Conservation (phyloP, 305 asterid genomes). For the Stenogyne calaminthoides region DNA sequence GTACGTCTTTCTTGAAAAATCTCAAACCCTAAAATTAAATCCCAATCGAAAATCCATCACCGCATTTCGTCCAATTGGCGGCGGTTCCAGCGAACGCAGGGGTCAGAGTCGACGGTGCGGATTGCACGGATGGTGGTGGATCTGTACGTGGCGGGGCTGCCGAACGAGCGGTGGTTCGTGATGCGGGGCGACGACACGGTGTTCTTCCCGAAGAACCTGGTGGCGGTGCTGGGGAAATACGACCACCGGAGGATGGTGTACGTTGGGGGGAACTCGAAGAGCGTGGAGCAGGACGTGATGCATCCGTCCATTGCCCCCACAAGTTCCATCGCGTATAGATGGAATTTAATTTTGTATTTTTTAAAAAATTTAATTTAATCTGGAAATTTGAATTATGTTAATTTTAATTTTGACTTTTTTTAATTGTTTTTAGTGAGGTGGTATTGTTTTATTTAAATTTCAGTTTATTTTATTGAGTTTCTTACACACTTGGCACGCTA, state of each 20-base stretch:
- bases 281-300: conserved; percentile 75
- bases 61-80: conserved; percentile 74
- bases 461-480: too few species aligned
- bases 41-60: conserved; percentile 38
- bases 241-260: conserved; percentile 76
- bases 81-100: conserved; percentile 41
- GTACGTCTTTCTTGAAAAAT: conserved; percentile 61
- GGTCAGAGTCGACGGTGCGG: conserved; percentile 67
- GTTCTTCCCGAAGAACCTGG: conserved; percentile 70
- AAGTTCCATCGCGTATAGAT: conserved; percentile 70
- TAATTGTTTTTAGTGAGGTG: too few species aligned
- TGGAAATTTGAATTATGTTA: too few species aligned
- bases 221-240: conserved; percentile 62
- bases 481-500: too few species aligned
- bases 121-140: conserved; percentile 74
- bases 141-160: conserved; percentile 58
- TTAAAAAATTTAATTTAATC: too few species aligned
- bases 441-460: too few species aligned
- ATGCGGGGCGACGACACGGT: conserved; percentile 97
- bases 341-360: too few species aligned
- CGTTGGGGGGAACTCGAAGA: conserved; percentile 82
- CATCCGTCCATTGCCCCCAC: too few species aligned
- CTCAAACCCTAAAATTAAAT: conserved; percentile 36
- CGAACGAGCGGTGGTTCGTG: conserved; percentile 83
- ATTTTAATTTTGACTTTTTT: too few species aligned